A percentile compares a stretch with the other conserved stretches of the same genome.
Conservation (phyloP, 768 basidiomycete genomes). For the Mycena galopus region DNA sequence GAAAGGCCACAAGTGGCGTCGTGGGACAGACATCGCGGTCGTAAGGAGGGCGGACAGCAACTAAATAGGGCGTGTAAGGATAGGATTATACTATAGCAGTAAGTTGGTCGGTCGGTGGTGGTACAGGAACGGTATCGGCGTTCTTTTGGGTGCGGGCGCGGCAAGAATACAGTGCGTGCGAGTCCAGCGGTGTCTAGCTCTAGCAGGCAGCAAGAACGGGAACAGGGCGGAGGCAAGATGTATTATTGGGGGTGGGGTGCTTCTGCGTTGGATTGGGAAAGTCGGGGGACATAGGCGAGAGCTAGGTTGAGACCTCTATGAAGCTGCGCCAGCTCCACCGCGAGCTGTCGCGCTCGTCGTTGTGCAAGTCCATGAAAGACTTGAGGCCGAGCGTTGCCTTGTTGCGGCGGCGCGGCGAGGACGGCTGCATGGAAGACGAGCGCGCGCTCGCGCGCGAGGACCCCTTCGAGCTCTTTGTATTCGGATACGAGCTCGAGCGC, state of each 20-base stretch:
- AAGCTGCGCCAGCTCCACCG: constrained; percentile 62
- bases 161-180: constrained; percentile 12
- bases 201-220: constrained; percentile 12
- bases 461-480: too few relatives aligned
- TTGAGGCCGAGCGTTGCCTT: constrained; percentile 59
- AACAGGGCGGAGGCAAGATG: constrained; percentile 19
- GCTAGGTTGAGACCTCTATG: constrained; percentile 54
- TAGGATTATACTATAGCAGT: constrained; percentile 9
- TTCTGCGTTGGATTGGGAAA: not conserved
- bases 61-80: constrained; percentile 20
- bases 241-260: not conserved
- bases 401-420: constrained; percentile 44
- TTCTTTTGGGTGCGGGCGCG: constrained; percentile 20
- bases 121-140: constrained; percentile 26
- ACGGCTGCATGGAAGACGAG: constrained; percentile 3
- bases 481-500: not conserved
- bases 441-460: constrained; percentile 21
- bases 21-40: not conserved
- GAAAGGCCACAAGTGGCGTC: not conserved
- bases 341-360: constrained; percentile 51
- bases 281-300: not conserved
- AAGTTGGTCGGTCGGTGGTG: constrained; percentile 13
- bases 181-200: constrained; percentile 28
- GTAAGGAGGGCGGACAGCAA: not conserved
- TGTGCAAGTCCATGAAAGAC: constrained; percentile 62